Conservation (phyloP, 495 filamentous ascomycete genomes). For the Neurospora sp. region DNA sequence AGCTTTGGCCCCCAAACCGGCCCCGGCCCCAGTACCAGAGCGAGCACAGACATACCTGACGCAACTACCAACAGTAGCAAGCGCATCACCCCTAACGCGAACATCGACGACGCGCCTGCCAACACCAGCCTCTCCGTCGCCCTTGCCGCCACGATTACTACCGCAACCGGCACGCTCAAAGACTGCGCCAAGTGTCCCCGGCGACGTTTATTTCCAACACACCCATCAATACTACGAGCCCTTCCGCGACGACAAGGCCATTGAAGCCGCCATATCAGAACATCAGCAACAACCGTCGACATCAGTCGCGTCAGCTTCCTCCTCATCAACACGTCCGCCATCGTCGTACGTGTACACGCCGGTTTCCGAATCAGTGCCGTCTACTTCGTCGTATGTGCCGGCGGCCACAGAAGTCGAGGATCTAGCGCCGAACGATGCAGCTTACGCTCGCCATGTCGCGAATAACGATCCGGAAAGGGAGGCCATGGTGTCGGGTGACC, state of each 20-base stretch:
- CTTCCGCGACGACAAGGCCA: background rate
- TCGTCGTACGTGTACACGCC: background rate
- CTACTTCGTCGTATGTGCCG: background rate
- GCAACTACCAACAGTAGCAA: background rate
- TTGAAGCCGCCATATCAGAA: background rate
- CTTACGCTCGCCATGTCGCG: constrained; percentile 3
- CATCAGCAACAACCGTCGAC: background rate
- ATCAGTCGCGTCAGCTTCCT: background rate
- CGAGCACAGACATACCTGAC: background rate
- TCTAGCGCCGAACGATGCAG: background rate
- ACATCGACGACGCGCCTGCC: background rate
- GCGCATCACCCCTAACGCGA: background rate
- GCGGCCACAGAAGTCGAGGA: background rate
- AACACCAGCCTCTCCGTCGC: background rate
- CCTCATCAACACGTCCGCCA: background rate
- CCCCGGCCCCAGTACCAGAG: background rate
- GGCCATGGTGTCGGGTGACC: background rate
- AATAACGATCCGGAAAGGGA: constrained; percentile 1
- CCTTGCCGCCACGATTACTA: background rate
- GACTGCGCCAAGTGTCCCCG: background rate
- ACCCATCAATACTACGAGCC: background rate
- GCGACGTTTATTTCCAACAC: background rate
- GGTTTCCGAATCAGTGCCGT: background rate
- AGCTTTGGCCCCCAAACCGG: background rate
- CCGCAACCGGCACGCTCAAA: background rate